These are phyloP conservation scores for Oryza glumipatula DNA, from an alignment of 176 grass and related monocot species.

Conservation along the genomic window DNA sequence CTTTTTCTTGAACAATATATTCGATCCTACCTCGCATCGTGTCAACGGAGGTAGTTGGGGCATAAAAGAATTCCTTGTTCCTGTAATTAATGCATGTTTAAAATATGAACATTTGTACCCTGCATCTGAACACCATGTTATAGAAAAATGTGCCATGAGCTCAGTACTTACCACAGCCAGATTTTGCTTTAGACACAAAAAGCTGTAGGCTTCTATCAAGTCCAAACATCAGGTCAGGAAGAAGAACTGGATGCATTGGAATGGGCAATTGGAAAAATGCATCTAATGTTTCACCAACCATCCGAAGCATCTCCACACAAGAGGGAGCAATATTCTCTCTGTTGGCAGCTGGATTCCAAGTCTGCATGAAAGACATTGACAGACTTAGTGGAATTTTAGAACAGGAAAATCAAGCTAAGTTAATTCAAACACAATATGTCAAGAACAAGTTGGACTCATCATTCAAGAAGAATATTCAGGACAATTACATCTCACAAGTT, in stretches of 20 bases:
- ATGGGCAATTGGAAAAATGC: slow-evolving; percentile 92
- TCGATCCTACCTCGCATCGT: slow-evolving; percentile 92
- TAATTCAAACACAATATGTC: slow-evolving; percentile 8
- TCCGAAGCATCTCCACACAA: slow-evolving; percentile 83
- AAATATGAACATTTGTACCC: slow-evolving; percentile 5
- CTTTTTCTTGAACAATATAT: slow-evolving; percentile 90
- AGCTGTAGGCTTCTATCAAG: slow-evolving; percentile 89
- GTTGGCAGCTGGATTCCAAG: slow-evolving; percentile 89
- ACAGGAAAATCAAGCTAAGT: slow-evolving; percentile 16
- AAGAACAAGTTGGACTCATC: not conserved
- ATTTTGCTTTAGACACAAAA: slow-evolving; percentile 89
- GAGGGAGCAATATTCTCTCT: slow-evolving; percentile 90
- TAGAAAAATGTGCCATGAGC: slow-evolving; percentile 29
- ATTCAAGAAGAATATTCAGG: not conserved
- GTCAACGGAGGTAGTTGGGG: slow-evolving; percentile 82
- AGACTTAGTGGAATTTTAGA: slow-evolving; percentile 31
- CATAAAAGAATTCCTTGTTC: slow-evolving; percentile 75
- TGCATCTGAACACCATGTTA: slow-evolving; percentile 19
- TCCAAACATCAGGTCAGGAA: slow-evolving; percentile 81
- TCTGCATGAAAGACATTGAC: slow-evolving; percentile 53
- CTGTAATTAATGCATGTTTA: slow-evolving; percentile 44
- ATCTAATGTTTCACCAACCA: slow-evolving; percentile 94
- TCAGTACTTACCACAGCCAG: slow-evolving; percentile 80
- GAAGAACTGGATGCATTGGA: slow-evolving; percentile 84
- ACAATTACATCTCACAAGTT: not conserved